Evolutionary conservation across 1,139 yeast genomes (phyloP).

Genomic region (Suhomyces wounanorum): DNA sequence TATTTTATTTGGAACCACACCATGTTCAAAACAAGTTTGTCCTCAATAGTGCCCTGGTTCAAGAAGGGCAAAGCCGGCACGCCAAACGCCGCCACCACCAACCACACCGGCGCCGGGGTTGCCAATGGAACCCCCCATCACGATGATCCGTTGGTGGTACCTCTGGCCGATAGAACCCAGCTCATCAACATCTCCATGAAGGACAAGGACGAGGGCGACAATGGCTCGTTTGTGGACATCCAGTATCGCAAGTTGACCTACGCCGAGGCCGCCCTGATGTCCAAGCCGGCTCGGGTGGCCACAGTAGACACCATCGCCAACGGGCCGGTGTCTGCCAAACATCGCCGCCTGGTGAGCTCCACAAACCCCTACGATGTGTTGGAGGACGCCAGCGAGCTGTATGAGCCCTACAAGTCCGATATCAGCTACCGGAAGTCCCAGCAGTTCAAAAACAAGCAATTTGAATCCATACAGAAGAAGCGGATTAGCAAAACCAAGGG

Average conservation of each 20-base stretch:
- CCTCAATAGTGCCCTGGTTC: slow-evolving; percentile 23
- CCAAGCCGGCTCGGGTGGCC: slow-evolving; percentile 16
- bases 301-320: not conserved
- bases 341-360: slow-evolving; percentile 12
- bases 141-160: slow-evolving; percentile 28
- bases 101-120: not conserved
- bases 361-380: slow-evolving; percentile 16
- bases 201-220: slow-evolving; percentile 26
- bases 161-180: slow-evolving; percentile 27
- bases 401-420: slow-evolving; percentile 14
- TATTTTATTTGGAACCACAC: slow-evolving; percentile 5
- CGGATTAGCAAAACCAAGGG: slow-evolving; percentile 10
- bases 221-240: slow-evolving; percentile 42
- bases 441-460: slow-evolving; percentile 18
- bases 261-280: slow-evolving; percentile 47
- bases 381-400: slow-evolving; percentile 9
- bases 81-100: not conserved
- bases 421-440: slow-evolving; percentile 15
- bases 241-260: slow-evolving; percentile 40
- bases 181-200: slow-evolving; percentile 41
- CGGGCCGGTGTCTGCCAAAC: not conserved
- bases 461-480: slow-evolving; percentile 15
- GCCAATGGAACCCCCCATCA: not conserved
- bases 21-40: slow-evolving; percentile 24
- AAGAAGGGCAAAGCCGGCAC: slow-evolving; percentile 14